Base-by-base conservation (phyloP, 176 grass and related monocot genomes). In the Bolboschoenus planiculmis region DNA sequence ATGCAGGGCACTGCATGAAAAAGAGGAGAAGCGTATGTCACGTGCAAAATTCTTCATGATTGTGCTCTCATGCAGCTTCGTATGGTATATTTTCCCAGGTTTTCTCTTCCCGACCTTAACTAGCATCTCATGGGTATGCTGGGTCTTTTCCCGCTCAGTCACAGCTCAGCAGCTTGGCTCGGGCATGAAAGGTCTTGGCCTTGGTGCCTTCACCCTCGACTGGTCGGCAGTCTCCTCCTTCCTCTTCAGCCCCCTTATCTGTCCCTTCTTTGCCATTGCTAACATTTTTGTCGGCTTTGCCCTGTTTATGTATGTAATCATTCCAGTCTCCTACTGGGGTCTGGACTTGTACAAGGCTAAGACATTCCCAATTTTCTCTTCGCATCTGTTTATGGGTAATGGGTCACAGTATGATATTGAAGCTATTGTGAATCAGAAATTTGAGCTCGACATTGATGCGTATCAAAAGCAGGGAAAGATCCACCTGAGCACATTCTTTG, bases 111-210 rank as follows among this genome's bases (percentile, higher is more conserved):
- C 92, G 16, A 94, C 95, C 0, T 15, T 97, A 14, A 66, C 83
- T 4, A 81, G 56, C 85, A 84, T 94, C n/a, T 97, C 95, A n/a
- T 97, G 91, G 92, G 78, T 97, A 83, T 97, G 95, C 88, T 97
- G 92, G 92, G 71, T 58, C 23, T 97, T 87, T 83, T 88, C 92
- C 9, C 87, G 78, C 13, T 97, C 95, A 0, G 75, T 97, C 29
- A 97, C 95, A 0, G 91, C 89, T 67, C 95, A 97, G 78, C 92
- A 97, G 87, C 55, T 97, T 18, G 95, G 95, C 0, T 97, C 95
- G 1, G 95, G 92, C n/a, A 60, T 91, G 78, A 85, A 83, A 82
- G 95, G 95, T 10, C 87, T 97, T 5, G 92, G 92, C 68, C 0
- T 97, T 18, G 92, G 95, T 48, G 90, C 95, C 54, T 75, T 97